phyloP scores from a whole-genome alignment of 768 basidiomycete species.

The Aureoboletus auriporus region DNA sequence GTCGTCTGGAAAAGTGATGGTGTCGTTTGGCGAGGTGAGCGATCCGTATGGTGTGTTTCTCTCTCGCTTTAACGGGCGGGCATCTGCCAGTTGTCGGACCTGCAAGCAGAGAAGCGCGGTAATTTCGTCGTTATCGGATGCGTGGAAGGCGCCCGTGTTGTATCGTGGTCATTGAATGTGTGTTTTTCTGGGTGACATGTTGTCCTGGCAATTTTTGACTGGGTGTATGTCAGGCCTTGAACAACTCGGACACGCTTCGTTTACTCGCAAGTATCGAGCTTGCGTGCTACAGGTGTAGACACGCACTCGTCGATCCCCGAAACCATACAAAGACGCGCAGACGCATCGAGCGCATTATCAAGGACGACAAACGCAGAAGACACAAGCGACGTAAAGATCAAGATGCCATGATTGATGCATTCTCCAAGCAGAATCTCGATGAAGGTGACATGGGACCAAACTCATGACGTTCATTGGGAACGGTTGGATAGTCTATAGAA shows the following conservation, averaged over 20 bases:
- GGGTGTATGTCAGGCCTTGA: constrained; percentile 54
- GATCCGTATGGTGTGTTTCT: not conserved
- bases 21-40: constrained; percentile 66
- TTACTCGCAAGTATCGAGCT: constrained; percentile 81
- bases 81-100: constrained; percentile 50
- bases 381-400: constrained; percentile 83
- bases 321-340: constrained; percentile 60
- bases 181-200: constrained; percentile 22
- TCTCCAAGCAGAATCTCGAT: constrained; percentile 50
- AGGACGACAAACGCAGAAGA: constrained; percentile 76
- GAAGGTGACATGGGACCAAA: constrained; percentile 23
- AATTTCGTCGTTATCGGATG: constrained; percentile 84
- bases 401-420: constrained; percentile 77
- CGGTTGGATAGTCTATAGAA: constrained; percentile 8
- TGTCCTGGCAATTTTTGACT: constrained; percentile 7
- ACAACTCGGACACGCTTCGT: constrained; percentile 78
- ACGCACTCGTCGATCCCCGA: constrained; percentile 64
- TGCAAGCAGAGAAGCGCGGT: constrained; percentile 84
- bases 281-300: constrained; percentile 74
- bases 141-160: constrained; percentile 66
- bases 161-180: constrained; percentile 86
- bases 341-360: constrained; percentile 76
- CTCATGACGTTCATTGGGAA: constrained; percentile 17
- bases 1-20: constrained; percentile 63
- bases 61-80: not conserved